Percentiles rank a stretch among this genome's conserved stretches.
These are phyloP conservation scores for Francoa sonchifolia DNA, from an alignment of 441 rosid genomes.

Conservation along the genomic window DNA sequence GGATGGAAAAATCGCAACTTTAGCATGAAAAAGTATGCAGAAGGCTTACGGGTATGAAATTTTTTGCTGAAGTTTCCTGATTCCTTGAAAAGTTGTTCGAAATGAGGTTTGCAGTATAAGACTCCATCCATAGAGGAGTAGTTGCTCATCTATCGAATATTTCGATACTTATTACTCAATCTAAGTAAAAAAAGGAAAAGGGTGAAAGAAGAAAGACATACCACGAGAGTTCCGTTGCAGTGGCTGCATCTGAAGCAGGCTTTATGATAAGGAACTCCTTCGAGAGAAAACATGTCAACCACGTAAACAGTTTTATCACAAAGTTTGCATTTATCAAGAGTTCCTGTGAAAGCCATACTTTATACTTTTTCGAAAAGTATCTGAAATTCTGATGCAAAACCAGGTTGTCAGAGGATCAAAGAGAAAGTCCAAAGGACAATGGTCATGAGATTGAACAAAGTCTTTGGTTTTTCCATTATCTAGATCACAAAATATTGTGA, in stretches of 20 bases:
- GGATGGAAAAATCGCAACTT: background rate
- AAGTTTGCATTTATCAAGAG: slow-evolving; percentile 84
- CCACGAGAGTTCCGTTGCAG: slow-evolving; percentile 86
- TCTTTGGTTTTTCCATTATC: no score
- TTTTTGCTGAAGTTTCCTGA: slow-evolving; percentile 94
- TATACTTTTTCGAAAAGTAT: no score
- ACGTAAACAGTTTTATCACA: slow-evolving; percentile 86
- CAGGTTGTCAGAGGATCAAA: no score
- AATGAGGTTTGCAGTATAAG: slow-evolving; percentile 81
- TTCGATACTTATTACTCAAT: no score
- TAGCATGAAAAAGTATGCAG: background rate
- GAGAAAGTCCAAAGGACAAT: no score
- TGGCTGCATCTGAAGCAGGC: slow-evolving; percentile 92
- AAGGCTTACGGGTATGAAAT: slow-evolving; percentile 45
- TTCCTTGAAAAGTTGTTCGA: slow-evolving; percentile 93
- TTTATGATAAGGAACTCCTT: slow-evolving; percentile 85
- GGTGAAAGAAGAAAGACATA: slow-evolving; percentile 11
- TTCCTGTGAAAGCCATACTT: slow-evolving; percentile 92
- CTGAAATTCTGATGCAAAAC: no score
- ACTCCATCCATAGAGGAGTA: slow-evolving; percentile 98
- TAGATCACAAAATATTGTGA: no score
- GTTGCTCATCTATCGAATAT: slow-evolving; percentile 88
- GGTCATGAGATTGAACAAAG: no score
- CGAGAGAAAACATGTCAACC: slow-evolving; percentile 69
- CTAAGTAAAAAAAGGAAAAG: background rate